phyloP scores from a whole-genome alignment of 768 basidiomycete genomes.

The Sarcomyxa edulis region DNA sequence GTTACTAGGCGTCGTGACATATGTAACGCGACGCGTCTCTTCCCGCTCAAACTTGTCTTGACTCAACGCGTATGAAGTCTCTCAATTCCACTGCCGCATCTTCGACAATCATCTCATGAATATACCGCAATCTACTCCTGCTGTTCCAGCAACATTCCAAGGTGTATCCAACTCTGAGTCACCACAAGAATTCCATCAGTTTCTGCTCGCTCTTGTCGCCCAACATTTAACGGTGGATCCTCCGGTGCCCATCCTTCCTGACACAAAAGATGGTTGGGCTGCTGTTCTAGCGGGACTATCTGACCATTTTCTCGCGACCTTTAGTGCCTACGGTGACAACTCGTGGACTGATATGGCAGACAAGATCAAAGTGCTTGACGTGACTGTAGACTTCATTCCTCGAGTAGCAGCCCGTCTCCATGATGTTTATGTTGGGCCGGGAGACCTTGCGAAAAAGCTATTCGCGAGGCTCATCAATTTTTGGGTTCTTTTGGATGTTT shows the following conservation, averaged over 20 bases:
- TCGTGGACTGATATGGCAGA: constrained; percentile 54
- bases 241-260: constrained; percentile 19
- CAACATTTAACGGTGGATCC: constrained; percentile 29
- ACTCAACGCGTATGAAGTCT: background rate
- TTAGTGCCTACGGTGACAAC: constrained; percentile 47
- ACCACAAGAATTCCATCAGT: constrained; percentile 35
- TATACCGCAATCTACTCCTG: constrained; percentile 20
- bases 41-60: background rate
- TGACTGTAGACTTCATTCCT: constrained; percentile 49
- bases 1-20: too few relatives aligned
- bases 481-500: constrained; percentile 51
- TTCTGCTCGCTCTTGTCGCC: constrained; percentile 32
- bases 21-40: background rate
- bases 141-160: constrained; percentile 24
- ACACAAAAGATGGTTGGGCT: constrained; percentile 41
- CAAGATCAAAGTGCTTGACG: constrained; percentile 48
- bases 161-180: constrained; percentile 22
- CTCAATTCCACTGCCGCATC: background rate
- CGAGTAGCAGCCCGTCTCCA: constrained; percentile 45
- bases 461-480: constrained; percentile 49
- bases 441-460: constrained; percentile 41
- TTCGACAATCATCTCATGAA: constrained; percentile 4
- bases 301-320: constrained; percentile 45
- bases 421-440: constrained; percentile 40
- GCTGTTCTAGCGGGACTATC: constrained; percentile 46